Conservation (phyloP, 2,329 filamentous ascomycete species). For the Camptophora hylomeconis region DNA sequence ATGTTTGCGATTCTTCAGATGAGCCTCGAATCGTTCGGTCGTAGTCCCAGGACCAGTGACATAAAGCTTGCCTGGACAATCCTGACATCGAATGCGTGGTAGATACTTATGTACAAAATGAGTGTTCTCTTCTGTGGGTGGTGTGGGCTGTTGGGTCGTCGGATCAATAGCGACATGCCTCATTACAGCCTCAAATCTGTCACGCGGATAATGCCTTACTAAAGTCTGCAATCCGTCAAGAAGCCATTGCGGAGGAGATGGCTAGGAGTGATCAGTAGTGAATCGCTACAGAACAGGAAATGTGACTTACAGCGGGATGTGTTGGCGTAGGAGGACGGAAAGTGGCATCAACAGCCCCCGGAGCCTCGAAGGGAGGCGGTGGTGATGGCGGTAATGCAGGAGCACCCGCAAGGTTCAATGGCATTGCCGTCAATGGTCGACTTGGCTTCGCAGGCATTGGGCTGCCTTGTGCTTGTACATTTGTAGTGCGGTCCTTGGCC, state of each 20-base stretch:
- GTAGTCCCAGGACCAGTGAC: conserved; percentile 76
- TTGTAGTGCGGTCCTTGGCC: conserved; percentile 31
- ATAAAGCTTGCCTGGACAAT: conserved; percentile 89
- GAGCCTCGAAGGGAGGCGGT: conserved; percentile 22
- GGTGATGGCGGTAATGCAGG: conserved; percentile 29
- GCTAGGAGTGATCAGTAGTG: conserved; percentile 36
- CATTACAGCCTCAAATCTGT: conserved; percentile 84
- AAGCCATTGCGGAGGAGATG: conserved; percentile 79
- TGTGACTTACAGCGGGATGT: conserved; percentile 31
- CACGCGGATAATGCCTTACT: conserved; percentile 57
- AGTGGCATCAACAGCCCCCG: conserved; percentile 32
- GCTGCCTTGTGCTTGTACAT: conserved; percentile 16
- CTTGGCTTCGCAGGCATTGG: conserved; percentile 20
- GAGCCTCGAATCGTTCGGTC: conserved; percentile 82
- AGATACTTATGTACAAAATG: conserved; percentile 68
- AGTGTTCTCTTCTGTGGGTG: conserved; percentile 37
- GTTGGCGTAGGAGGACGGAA: conserved; percentile 29
- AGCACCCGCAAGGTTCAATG: conserved; percentile 29
- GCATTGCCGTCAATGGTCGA: conserved; percentile 4
- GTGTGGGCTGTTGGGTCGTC: conserved; percentile 52
- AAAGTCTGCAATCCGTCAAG: conserved; percentile 58
- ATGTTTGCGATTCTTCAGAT: conserved; percentile 75
- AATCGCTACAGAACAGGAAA: conserved; percentile 6
- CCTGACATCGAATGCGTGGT: conserved; percentile 78
- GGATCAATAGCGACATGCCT: conserved; percentile 72